Base-by-base conservation (phyloP, 176 grass and related monocot species). In the Triticum urartu region DNA sequence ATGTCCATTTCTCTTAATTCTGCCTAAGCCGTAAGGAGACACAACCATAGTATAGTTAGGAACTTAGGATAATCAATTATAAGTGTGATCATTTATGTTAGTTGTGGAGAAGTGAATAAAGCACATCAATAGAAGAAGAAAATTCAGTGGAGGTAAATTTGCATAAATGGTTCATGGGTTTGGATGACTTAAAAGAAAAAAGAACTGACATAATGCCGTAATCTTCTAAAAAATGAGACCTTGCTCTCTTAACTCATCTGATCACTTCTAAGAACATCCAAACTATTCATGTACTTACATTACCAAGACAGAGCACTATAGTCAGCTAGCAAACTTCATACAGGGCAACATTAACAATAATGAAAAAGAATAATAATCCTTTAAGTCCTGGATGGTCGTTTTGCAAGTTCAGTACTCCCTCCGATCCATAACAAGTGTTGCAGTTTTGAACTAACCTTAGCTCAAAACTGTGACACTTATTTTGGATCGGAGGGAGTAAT, bases 221-320 rank as follows among this genome's bases (percentile, higher is more conserved):
- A 50, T 21, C 28, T 11, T 28, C 54, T 63, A 71, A 8, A 61
- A 39, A 62, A 42, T 22, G 5, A 70, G 11, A 79, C 76, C 42
- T 10, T 52, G 48, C 48, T 52, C 48, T 52, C 48, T 52, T 17
- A 52, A 52, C 48, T 18, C 32, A 43, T 26, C 36, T 72, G 34
- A 79, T 61, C 50, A 43, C 24, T 86, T 63, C 0, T 77, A 82
- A 56, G 24, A 88, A 77, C 34, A 7, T 35, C 45, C 11, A 82
- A 8, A 5, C 7, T 59, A 83, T 78, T 48, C 13, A 60, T 11
- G 18, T 36, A 18, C 6, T 70, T 71, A 50, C 36, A 52, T 84
- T 71, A 78, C 81, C 64, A 79, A 79, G 74, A 63, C 80, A 52
- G n/a, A 64, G 4, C 58, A 84, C 7, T 50, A 32, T 72, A 28